Percentiles rank a stretch among this genome's conserved stretches.
These are phyloP conservation scores for Sarcodon sp. DNA, from an alignment of 768 basidiomycete genomes.

Conservation along the genomic window DNA sequence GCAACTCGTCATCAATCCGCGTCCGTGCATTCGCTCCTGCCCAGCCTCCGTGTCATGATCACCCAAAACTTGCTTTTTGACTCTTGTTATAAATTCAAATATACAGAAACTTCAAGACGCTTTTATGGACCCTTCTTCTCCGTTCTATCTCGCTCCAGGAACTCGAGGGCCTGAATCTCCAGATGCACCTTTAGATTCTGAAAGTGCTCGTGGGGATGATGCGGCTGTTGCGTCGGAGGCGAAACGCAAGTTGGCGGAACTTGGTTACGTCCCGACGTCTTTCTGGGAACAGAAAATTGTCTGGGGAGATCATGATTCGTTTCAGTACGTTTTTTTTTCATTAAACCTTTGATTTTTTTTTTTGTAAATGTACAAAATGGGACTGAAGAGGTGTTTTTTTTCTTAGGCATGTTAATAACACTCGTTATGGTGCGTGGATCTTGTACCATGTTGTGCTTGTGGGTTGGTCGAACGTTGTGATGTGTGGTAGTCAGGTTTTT, in stretches of 20 bases:
- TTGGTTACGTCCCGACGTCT: conserved; percentile 49
- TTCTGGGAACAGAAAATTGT: conserved; percentile 70
- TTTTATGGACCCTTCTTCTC: conserved; percentile 51
- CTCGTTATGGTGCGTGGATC: conserved; percentile 43
- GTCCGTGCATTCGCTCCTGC: too few species aligned
- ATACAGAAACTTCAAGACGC: conserved; percentile 44
- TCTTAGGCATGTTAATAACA: conserved; percentile 67
- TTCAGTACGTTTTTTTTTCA: conserved; percentile 38
- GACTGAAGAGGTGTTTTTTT: background rate
- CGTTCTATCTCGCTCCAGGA: conserved; percentile 52
- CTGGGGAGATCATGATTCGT: conserved; percentile 74
- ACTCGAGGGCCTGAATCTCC: conserved; percentile 46
- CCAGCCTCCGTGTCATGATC: too few species aligned
- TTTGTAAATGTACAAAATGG: background rate
- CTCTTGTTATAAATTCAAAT: background rate
- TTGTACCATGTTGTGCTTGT: background rate
- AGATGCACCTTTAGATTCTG: conserved; percentile 19
- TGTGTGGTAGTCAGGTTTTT: background rate
- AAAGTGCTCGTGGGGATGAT: background rate
- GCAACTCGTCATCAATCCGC: too few species aligned
- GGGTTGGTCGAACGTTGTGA: background rate
- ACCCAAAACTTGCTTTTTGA: background rate
- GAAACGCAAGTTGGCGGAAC: conserved; percentile 23
- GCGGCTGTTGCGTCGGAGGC: conserved; percentile 22
- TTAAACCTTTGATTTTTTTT: background rate